Evolutionary conservation across 345 rosid species (phyloP).

Genomic region (Gossypium arboreum): DNA sequence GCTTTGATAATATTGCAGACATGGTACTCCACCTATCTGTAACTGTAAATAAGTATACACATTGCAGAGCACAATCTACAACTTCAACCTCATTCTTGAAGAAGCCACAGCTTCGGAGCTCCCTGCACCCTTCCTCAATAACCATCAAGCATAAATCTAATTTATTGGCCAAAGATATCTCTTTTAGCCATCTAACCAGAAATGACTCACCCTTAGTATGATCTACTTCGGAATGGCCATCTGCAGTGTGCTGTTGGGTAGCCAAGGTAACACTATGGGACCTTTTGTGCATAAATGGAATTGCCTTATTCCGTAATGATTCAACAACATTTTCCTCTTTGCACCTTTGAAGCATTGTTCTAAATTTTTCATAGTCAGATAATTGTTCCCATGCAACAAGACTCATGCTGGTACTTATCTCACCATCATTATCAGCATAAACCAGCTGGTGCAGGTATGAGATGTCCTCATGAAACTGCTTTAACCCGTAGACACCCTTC

Average conservation of each 20-base stretch:
- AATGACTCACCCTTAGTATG: conserved; percentile 47
- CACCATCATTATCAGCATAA: conserved; percentile 53
- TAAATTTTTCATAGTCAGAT: conserved; percentile 81
- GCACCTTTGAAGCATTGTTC: conserved; percentile 64
- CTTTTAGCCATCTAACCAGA: conserved; percentile 88
- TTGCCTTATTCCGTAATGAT: conserved; percentile 55
- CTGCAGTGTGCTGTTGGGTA: conserved; percentile 19
- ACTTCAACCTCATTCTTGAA: conserved; percentile 73
- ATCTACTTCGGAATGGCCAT: conserved; percentile 24
- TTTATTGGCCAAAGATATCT: conserved; percentile 63
- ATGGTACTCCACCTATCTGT: conserved; percentile 84
- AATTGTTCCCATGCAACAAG: conserved; percentile 77
- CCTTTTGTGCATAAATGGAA: conserved; percentile 74
- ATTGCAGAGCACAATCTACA: conserved; percentile 76
- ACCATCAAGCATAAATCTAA: conserved; percentile 71
- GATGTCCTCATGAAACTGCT: conserved; percentile 70
- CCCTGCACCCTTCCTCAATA: conserved; percentile 80
- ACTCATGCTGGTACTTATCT: conserved; percentile 48
- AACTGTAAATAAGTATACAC: conserved; percentile 64
- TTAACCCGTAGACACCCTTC: conserved; percentile 64
- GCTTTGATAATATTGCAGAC: conserved; percentile 74
- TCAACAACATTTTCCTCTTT: conserved; percentile 58
- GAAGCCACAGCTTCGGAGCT: conserved; percentile 42
- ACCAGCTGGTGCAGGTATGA: conserved; percentile 68
- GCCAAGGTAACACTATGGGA: conserved; percentile 19